A percentile compares a stretch with the other conserved stretches of the same genome.
These are phyloP conservation scores for Ophiostoma montium DNA, from an alignment of 2,329 filamentous ascomycete genomes.

Conservation along the genomic window DNA sequence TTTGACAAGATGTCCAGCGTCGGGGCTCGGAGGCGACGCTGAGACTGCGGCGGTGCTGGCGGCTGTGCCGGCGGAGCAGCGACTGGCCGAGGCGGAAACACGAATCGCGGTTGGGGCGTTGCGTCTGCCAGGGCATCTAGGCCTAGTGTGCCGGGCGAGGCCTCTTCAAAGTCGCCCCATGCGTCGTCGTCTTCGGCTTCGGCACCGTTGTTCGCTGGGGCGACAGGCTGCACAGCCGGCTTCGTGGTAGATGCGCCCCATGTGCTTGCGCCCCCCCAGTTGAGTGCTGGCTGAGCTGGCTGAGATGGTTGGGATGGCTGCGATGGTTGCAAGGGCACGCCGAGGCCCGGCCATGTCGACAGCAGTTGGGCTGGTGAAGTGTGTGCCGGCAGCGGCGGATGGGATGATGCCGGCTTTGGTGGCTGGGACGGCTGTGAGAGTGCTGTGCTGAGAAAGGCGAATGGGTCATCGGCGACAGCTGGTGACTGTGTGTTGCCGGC, in stretches of 20 bases:
- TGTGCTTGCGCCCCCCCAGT: constrained; percentile 1
- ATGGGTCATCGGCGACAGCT: constrained; percentile 17
- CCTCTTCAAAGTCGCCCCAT: constrained; percentile 56
- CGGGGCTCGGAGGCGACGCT: constrained; percentile 28
- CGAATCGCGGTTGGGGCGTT: constrained; percentile 3
- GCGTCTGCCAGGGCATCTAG: constrained; percentile 10
- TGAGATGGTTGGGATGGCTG: neutral
- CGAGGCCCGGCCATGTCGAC: neutral
- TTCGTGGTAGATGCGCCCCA: constrained; percentile 9
- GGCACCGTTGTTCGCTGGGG: neutral
- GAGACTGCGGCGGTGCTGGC: constrained; percentile 14
- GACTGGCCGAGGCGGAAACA: neutral
- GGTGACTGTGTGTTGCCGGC: constrained; percentile 4
- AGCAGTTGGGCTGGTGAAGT: constrained; percentile 7
- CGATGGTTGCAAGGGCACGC: neutral
- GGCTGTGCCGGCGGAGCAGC: neutral
- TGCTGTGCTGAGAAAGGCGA: constrained; percentile 19
- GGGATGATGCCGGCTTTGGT: neutral
- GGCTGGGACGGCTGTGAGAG: constrained; percentile 9
- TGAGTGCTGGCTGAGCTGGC: neutral
- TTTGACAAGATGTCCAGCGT: constrained; percentile 41
- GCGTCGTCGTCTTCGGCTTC: constrained; percentile 41
- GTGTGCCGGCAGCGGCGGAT: constrained; percentile 4
- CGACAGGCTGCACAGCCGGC: neutral
- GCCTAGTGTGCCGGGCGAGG: constrained; percentile 14